These are phyloP conservation scores for Tritrichomonas musculus DNA, from an alignment of 208 protist genomes.

Conservation along the genomic window DNA sequence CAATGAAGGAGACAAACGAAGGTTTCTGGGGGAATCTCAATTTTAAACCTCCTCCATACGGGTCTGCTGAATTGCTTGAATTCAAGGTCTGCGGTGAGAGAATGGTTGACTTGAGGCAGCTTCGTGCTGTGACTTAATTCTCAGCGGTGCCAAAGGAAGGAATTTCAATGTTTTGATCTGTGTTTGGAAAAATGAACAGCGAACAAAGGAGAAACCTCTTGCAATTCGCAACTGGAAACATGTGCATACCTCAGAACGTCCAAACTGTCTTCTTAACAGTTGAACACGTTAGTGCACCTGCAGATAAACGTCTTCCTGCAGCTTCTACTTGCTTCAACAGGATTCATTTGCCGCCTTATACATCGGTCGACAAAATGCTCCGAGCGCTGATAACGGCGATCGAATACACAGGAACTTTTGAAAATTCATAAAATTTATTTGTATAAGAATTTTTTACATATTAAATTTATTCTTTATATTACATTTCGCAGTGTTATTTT, in stretches of 20 bases:
- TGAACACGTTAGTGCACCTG: neutral
- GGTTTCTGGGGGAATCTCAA: neutral
- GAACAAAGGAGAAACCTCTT: neutral
- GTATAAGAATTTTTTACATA: too few species aligned
- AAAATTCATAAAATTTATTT: conserved; percentile 29
- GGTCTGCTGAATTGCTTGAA: neutral
- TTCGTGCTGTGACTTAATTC: neutral
- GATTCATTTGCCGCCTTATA: neutral
- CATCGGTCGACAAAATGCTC: neutral
- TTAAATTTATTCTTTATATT: too few species aligned
- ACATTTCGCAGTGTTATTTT: too few species aligned
- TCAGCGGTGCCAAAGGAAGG: neutral
- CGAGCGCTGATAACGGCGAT: neutral
- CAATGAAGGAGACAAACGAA: neutral
- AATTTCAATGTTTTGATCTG: neutral
- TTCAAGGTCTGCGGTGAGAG: neutral
- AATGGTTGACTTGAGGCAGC: neutral
- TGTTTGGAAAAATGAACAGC: neutral
- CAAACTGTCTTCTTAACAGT: neutral
- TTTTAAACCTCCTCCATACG: neutral
- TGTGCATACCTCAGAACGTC: neutral
- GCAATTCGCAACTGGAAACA: neutral
- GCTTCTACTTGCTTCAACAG: neutral
- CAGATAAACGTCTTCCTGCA: neutral
- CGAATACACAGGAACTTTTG: conserved; percentile 22